These are phyloP conservation scores for Suillus weaverae DNA, from an alignment of 768 basidiomycete species.

Conservation along the genomic window DNA sequence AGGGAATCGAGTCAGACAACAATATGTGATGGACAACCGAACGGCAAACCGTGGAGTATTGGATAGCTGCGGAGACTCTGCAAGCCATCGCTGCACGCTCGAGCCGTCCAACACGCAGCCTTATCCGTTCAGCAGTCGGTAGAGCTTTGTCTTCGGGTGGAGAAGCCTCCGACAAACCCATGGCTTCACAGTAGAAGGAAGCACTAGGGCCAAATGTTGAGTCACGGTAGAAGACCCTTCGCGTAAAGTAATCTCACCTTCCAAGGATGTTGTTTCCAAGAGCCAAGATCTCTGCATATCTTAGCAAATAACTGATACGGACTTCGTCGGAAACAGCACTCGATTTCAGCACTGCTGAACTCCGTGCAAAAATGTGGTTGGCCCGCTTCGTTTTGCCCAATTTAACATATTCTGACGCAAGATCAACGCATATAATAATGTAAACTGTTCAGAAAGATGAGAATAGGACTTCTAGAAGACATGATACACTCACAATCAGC, in stretches of 20 bases:
- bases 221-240: constrained; percentile 1
- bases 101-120: constrained; percentile 54
- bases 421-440: constrained; percentile 60
- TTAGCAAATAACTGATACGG: constrained; percentile 55
- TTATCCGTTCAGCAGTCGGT: constrained; percentile 57
- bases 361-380: constrained; percentile 59
- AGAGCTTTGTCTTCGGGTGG: constrained; percentile 45
- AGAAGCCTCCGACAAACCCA: constrained; percentile 43
- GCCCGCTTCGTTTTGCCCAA: constrained; percentile 78
- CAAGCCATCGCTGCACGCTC: constrained; percentile 76
- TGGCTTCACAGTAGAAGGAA: constrained; percentile 61
- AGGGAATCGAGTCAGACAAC: neutral
- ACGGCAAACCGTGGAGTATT: constrained; percentile 58
- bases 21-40: neutral
- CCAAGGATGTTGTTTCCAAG: constrained; percentile 54
- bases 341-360: constrained; percentile 45
- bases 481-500: constrained; percentile 45
- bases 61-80: constrained; percentile 65
- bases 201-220: constrained; percentile 33
- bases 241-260: constrained; percentile 44
- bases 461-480: neutral
- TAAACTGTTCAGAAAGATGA: constrained; percentile 44
- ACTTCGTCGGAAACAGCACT: constrained; percentile 51
- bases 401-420: constrained; percentile 77
- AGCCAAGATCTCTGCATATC: constrained; percentile 67